Base-by-base conservation (phyloP, 2,329 filamentous ascomycete species). In the Ceratocystis huliohia region DNA sequence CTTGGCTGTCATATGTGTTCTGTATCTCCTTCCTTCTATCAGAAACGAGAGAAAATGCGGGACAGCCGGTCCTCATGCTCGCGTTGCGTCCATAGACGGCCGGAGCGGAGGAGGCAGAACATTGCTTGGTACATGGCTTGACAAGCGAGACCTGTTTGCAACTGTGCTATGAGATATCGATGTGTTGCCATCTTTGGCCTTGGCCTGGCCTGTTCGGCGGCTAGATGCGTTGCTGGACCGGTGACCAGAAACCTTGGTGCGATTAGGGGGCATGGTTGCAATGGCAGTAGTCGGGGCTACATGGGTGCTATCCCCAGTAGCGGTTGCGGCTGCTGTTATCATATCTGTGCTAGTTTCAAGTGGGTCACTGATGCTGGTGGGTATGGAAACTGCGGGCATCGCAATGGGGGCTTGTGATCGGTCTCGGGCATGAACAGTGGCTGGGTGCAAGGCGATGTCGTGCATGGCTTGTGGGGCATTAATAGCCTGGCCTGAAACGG, bases 1-100 rank as follows among this genome's bases (percentile, higher is more conserved):
- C 20, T 6, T 10, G 25, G 8, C 15, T 15, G 48, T 15, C 20
- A 28, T 25, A 28, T 25, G 20, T 53, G 48, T 53, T 41, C 48
- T 28, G 10, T 13, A 10, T 41, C 10, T 41, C 8, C 20, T 13
- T 28, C 22, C 48, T 53, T 22, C 22, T 53, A n/a, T 25, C 22
- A 3, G 48, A 25, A 10, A 53, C 8, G 22, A 41, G 37, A 41
- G 37, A 15, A 25, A 22, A 30, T 61, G 57, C 13, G 37, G 20
- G 6, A 41, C 41, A 64, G 44, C n/a, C 1, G 10, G n/a, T 10
- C 37, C 53, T 65, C 46, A 68, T 6, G 64, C 63, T 28, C 66
- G 57, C 13, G 66, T 50, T 45, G 64, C 59, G 62, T 68, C 66
- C 50, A 68, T 65, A 15, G 66, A 45, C 37, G 66, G 64, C 41